phyloP scores from a whole-genome alignment of 164 flowering plant species.

The Nymphaea thermarum region DNA sequence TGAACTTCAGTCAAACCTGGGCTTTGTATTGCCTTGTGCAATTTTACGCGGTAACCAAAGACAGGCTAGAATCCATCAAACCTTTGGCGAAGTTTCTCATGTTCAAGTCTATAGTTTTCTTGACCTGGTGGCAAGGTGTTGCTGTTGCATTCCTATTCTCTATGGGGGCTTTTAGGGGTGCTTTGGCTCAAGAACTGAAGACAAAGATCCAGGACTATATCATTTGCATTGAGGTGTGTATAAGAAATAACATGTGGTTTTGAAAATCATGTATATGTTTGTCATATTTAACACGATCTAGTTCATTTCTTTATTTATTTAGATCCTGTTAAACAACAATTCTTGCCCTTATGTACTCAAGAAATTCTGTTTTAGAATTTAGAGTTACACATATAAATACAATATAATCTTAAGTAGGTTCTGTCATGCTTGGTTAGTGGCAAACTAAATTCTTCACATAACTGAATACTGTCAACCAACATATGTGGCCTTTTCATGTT shows the following conservation, averaged over 20 bases:
- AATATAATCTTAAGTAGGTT: too few species aligned
- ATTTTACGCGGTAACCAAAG: conserved; percentile 82
- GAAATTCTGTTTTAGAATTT: too few species aligned
- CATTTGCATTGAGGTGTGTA: conserved; percentile 83
- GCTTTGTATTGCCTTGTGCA: conserved; percentile 95
- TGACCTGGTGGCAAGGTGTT: conserved; percentile 99
- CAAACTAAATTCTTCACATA: too few species aligned
- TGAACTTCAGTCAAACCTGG: conserved; percentile 98
- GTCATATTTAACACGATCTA: background rate
- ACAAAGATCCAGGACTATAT: conserved; percentile 89
- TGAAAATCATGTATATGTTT: background rate
- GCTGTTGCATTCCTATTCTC: conserved; percentile 90
- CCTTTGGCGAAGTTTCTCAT: conserved; percentile 89
- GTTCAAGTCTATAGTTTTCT: conserved; percentile 91
- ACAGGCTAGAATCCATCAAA: conserved; percentile 76
- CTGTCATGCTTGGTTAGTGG: too few species aligned
- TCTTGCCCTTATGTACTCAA: too few species aligned
- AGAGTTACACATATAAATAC: too few species aligned
- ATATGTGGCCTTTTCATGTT: too few species aligned
- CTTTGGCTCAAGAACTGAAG: conserved; percentile 74
- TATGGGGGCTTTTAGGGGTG: conserved; percentile 73
- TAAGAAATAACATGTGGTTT: background rate
- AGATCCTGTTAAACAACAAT: too few species aligned
- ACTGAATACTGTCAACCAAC: too few species aligned
- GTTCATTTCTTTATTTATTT: too few species aligned